Percentiles rank a stretch among this genome's conserved stretches.
Conservation (phyloP, 176 grass and related monocot species). For the Rhynchospora pubera region DNA sequence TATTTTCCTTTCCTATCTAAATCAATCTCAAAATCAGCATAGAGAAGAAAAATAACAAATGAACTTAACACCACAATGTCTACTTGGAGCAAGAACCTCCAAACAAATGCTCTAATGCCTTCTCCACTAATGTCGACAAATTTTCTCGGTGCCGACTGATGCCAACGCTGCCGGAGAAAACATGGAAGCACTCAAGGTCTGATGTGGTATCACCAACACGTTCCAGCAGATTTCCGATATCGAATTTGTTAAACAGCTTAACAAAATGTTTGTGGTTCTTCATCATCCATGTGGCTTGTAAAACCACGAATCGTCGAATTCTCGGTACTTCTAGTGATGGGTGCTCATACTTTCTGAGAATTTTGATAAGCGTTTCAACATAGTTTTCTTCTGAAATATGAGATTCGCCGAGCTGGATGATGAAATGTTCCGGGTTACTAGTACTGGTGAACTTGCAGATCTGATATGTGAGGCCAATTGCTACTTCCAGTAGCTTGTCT, state of each 20-base stretch:
- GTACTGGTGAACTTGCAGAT: constrained; percentile 34
- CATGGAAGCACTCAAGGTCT: constrained; percentile 33
- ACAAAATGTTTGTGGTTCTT: constrained; percentile 9
- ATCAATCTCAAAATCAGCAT: background rate
- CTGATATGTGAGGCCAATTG: constrained; percentile 43
- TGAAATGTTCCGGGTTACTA: constrained; percentile 6
- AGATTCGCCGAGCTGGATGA: background rate
- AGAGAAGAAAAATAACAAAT: background rate
- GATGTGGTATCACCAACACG: constrained; percentile 30
- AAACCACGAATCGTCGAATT: constrained; percentile 31
- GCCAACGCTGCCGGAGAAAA: constrained; percentile 35
- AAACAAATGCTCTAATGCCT: constrained; percentile 7
- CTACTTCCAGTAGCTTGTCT: constrained; percentile 40
- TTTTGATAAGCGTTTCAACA: constrained; percentile 31
- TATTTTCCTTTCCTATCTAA: background rate
- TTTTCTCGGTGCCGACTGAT: constrained; percentile 17
- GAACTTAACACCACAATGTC: background rate
- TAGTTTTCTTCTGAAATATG: constrained; percentile 23
- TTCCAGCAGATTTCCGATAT: constrained; percentile 17
- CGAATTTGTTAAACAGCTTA: constrained; percentile 20
- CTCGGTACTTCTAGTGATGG: constrained; percentile 25
- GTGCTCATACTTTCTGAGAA: constrained; percentile 21
- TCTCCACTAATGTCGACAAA: constrained; percentile 20
- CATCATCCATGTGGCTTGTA: constrained; percentile 45
- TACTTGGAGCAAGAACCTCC: background rate